Conservation (phyloP, 2,329 filamentous ascomycete genomes). For the Aspergillus sp. region DNA sequence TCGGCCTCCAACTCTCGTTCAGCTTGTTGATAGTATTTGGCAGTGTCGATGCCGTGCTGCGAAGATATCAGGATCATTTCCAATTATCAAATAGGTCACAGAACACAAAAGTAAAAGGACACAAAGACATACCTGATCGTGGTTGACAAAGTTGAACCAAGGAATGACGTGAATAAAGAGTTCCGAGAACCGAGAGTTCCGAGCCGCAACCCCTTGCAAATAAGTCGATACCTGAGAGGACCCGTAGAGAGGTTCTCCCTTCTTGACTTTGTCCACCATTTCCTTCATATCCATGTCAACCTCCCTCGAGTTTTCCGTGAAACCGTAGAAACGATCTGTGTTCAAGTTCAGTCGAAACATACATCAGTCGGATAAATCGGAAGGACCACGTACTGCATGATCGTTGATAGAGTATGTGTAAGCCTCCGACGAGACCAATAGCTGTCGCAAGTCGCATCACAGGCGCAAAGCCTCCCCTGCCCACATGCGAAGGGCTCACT, state of each 20-base stretch:
- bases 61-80: constrained; percentile 14
- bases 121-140: constrained; percentile 60
- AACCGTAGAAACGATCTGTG: constrained; percentile 91
- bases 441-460: constrained; percentile 76
- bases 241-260: constrained; percentile 85
- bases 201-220: constrained; percentile 87
- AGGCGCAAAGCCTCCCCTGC: constrained; percentile 76
- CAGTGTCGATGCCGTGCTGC: constrained; percentile 92
- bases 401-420: constrained; percentile 81
- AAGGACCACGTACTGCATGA: constrained; percentile 69
- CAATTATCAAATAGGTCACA: neutral
- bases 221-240: constrained; percentile 74
- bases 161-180: constrained; percentile 81
- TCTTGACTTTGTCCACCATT: constrained; percentile 96
- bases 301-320: constrained; percentile 87
- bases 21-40: constrained; percentile 96
- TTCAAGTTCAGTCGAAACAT: constrained; percentile 9
- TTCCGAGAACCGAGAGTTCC: constrained; percentile 89
- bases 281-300: constrained; percentile 95
- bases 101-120: neutral
- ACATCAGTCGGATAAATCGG: neutral
- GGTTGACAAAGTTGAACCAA: constrained; percentile 99
- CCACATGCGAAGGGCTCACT: constrained; percentile 79
- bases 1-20: constrained; percentile 91
- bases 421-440: constrained; percentile 73